Percentiles rank a stretch among this genome's conserved stretches.
phyloP scores from a whole-genome alignment of 1,284 basidiomycete genomes.

The Cystobasidium sp. region DNA sequence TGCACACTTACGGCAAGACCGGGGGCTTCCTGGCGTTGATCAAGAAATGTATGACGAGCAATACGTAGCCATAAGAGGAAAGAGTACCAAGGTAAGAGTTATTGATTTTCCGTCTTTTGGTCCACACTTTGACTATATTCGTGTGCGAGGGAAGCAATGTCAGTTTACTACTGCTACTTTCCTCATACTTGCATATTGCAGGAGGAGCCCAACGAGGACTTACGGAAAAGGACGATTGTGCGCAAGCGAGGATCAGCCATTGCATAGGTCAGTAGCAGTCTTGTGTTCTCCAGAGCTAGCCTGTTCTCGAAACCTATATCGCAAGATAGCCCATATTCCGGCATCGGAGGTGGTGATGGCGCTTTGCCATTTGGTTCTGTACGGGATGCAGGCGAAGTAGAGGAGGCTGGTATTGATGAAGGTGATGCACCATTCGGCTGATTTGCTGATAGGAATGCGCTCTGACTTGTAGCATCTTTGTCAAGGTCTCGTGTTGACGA shows the following conservation, averaged over 20 bases:
- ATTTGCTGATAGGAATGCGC: neutral
- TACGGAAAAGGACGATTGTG: conserved; percentile 92
- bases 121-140: conserved; percentile 91
- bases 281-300: conserved; percentile 93
- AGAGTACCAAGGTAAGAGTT: conserved; percentile 96
- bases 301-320: conserved; percentile 99
- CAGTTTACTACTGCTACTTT: too few species aligned
- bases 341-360: conserved; percentile 84
- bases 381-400: neutral
- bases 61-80: conserved; percentile 95
- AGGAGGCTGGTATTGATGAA: neutral
- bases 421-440: neutral
- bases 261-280: conserved; percentile 93
- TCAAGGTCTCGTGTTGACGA: neutral
- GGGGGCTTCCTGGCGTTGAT: conserved; percentile 95
- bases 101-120: conserved; percentile 96
- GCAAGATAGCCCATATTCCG: conserved; percentile 76
- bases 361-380: conserved; percentile 59
- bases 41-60: conserved; percentile 96
- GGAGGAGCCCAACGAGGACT: too few species aligned
- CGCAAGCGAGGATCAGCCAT: conserved; percentile 94
- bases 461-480: neutral
- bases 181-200: too few species aligned
- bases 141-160: neutral
- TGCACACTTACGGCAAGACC: conserved; percentile 68